Conservation (phyloP, 169 alveolate species). For the Babesia caballi region DNA sequence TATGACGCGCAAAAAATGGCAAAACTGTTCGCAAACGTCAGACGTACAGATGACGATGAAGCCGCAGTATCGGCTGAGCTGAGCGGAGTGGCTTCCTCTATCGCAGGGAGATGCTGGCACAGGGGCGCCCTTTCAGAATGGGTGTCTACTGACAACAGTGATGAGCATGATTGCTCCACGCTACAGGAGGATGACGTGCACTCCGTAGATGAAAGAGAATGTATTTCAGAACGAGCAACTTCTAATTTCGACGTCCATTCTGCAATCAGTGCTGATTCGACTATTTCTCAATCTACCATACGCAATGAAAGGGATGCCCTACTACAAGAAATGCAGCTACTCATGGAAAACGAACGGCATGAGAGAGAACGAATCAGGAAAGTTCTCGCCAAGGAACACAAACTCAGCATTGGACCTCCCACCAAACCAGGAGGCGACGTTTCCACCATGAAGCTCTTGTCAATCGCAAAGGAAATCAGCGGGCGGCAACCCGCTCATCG, state of each 20-base stretch:
- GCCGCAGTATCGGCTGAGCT: slow-evolving; percentile 28
- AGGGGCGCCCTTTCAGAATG: slow-evolving; percentile 25
- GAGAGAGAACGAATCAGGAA: slow-evolving; percentile 44
- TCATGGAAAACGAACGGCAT: slow-evolving; percentile 35
- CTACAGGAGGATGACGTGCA: too few species aligned
- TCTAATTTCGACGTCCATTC: too few species aligned
- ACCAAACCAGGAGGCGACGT: neutral
- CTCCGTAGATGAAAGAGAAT: too few species aligned
- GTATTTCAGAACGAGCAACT: too few species aligned
- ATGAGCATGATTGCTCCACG: too few species aligned
- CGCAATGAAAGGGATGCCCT: slow-evolving; percentile 1
- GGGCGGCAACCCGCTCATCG: slow-evolving; percentile 46
- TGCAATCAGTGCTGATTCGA: neutral
- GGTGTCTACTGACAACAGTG: neutral
- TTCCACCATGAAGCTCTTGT: slow-evolving; percentile 37
- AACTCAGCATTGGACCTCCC: slow-evolving; percentile 15
- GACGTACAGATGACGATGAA: slow-evolving; percentile 3
- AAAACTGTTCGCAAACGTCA: slow-evolving; percentile 9
- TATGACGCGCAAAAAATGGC: slow-evolving; percentile 16
- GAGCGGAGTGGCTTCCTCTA: slow-evolving; percentile 41
- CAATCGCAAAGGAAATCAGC: slow-evolving; percentile 29
- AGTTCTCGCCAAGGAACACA: slow-evolving; percentile 14
- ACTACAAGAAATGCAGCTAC: slow-evolving; percentile 33
- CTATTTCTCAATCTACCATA: neutral
- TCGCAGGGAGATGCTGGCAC: slow-evolving; percentile 61